Percentiles rank a stretch among this genome's conserved stretches.
Evolutionary conservation across 2,329 filamentous ascomycete genomes (phyloP).

Genomic region (Monosporascus cannonballus): DNA sequence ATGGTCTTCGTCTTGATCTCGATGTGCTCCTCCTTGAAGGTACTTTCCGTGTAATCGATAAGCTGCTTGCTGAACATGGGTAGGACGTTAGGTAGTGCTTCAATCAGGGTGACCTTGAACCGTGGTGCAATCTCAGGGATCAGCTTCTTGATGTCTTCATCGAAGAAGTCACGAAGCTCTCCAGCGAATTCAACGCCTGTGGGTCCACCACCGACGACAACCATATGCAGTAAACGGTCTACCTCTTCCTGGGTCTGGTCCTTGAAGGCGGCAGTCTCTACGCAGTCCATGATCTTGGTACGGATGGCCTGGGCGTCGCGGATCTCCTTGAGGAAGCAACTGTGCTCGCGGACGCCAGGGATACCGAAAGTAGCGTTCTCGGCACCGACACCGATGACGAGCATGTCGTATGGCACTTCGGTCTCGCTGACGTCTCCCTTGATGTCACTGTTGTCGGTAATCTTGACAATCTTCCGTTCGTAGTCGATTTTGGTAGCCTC

Average conservation of each 20-base stretch:
- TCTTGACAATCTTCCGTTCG: slow-evolving; percentile 79
- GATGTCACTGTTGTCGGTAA: slow-evolving; percentile 89
- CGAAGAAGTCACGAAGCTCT: slow-evolving; percentile 98
- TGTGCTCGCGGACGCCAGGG: slow-evolving; percentile 88
- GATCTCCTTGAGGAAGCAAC: slow-evolving; percentile 98
- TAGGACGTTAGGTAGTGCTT: slow-evolving; percentile 92
- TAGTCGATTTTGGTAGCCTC: slow-evolving; percentile 94
- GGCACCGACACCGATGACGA: slow-evolving; percentile 93
- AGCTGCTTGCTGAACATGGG: slow-evolving; percentile 99
- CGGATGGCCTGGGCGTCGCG: slow-evolving; percentile 92
- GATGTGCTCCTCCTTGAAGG: slow-evolving; percentile 98
- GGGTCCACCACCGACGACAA: slow-evolving; percentile 86
- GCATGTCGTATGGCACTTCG: slow-evolving; percentile 95
- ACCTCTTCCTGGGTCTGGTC: slow-evolving; percentile 83
- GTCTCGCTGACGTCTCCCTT: slow-evolving; percentile 77
- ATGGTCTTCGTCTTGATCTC: slow-evolving; percentile 97
- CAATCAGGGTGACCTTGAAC: slow-evolving; percentile 96
- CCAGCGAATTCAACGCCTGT: slow-evolving; percentile 98
- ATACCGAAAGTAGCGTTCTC: slow-evolving; percentile 99
- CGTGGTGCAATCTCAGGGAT: slow-evolving; percentile 90
- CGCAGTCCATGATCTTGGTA: slow-evolving; percentile 99
- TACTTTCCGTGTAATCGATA: slow-evolving; percentile 98
- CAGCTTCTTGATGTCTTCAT: slow-evolving; percentile 96
- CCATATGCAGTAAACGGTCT: slow-evolving; percentile 95
- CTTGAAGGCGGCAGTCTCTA: slow-evolving; percentile 98